These are phyloP conservation scores for Diplodia scrobiculata DNA, from an alignment of 2,329 filamentous ascomycete species.

Conservation along the genomic window DNA sequence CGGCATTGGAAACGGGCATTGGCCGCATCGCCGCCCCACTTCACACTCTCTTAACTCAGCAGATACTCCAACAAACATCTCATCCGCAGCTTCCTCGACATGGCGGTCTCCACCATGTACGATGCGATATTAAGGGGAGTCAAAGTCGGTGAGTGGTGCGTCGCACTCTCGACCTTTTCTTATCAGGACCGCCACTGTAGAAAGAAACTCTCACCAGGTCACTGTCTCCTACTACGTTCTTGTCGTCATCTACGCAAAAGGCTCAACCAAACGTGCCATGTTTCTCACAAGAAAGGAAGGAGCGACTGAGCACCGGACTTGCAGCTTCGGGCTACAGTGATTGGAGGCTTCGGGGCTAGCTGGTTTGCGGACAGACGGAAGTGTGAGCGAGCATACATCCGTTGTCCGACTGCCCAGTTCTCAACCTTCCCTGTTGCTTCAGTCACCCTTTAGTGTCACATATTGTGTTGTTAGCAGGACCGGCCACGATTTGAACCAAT, in stretches of 20 bases:
- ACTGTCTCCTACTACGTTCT: no score
- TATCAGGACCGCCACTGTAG: no score
- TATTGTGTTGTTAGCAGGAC: no score
- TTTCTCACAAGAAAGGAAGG: no score
- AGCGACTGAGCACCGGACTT: no score
- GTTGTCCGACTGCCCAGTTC: background rate
- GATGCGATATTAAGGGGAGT: background rate
- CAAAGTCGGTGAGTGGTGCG: background rate
- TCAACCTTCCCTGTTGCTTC: no score
- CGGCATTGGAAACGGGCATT: background rate
- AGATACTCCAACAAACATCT: background rate
- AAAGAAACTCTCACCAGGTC: no score
- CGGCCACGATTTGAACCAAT: no score
- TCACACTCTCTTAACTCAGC: background rate
- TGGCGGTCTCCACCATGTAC: background rate
- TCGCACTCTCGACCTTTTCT: no score
- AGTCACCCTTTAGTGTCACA: no score
- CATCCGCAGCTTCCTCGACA: background rate
- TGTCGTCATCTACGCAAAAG: no score
- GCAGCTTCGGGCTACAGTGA: background rate
- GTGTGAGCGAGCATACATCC: background rate
- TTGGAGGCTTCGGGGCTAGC: background rate
- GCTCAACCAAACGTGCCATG: no score
- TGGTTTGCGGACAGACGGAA: background rate
- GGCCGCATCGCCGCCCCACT: background rate